phyloP scores from a whole-genome alignment of 1,139 yeast genomes.

The Kurtzmaniella natalensis region DNA sequence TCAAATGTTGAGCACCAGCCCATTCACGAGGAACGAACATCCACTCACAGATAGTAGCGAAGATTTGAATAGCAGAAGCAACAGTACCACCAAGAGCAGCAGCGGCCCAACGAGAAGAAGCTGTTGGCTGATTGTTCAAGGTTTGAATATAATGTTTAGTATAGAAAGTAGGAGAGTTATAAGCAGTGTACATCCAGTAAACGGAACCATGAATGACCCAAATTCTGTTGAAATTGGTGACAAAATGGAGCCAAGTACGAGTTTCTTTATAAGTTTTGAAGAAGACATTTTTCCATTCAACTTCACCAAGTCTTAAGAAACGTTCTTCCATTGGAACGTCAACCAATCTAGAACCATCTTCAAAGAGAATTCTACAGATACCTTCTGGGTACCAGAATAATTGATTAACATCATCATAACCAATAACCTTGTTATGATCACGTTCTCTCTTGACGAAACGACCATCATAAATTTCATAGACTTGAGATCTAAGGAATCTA shows the following conservation, averaged over 20 bases:
- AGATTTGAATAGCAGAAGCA: constrained; percentile 74
- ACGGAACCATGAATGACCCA: constrained; percentile 90
- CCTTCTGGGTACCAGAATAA: constrained; percentile 99
- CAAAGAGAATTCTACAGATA: constrained; percentile 84
- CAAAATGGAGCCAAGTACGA: constrained; percentile 96
- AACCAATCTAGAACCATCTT: constrained; percentile 87
- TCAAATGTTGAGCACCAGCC: constrained; percentile 98
- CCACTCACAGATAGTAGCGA: constrained; percentile 93
- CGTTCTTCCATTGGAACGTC: constrained; percentile 90
- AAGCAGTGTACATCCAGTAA: constrained; percentile 94
- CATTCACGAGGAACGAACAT: constrained; percentile 94
- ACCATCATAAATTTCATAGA: constrained; percentile 90
- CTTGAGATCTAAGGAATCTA: constrained; percentile 88
- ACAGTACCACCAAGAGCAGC: constrained; percentile 90
- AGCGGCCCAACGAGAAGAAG: constrained; percentile 89
- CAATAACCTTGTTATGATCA: constrained; percentile 91
- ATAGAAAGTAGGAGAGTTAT: constrained; percentile 86
- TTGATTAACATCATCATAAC: constrained; percentile 98
- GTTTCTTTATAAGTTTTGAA: constrained; percentile 95
- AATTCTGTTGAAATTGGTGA: constrained; percentile 95
- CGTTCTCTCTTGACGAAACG: constrained; percentile 95
- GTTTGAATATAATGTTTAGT: constrained; percentile 84
- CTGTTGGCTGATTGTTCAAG: constrained; percentile 75
- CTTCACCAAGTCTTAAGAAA: constrained; percentile 85
- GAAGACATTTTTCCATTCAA: constrained; percentile 87